phyloP scores from a whole-genome alignment of 495 filamentous ascomycete species.

The Jackrogersella multiformis region DNA sequence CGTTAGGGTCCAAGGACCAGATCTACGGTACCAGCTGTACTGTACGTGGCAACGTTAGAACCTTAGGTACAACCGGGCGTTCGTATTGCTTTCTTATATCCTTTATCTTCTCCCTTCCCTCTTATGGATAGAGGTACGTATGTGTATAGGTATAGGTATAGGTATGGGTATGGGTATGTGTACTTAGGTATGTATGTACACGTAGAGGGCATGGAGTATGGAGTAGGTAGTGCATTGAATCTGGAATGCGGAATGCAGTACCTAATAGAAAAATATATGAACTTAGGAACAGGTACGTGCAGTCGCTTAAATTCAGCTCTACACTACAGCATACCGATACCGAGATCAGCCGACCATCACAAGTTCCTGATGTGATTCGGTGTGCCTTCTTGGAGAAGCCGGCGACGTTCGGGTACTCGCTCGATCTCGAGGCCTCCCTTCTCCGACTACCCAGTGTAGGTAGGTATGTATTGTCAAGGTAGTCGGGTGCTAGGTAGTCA shows the following conservation, averaged over 20 bases:
- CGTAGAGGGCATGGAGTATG: slow-evolving; percentile 2
- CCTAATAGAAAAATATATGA: background rate
- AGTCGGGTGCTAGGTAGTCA: background rate
- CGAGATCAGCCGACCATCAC: slow-evolving; percentile 43
- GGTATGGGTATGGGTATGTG: background rate
- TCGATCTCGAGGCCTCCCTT: slow-evolving; percentile 29
- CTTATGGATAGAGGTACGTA: background rate
- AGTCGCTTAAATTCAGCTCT: slow-evolving; percentile 38
- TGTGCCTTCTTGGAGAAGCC: slow-evolving; percentile 35
- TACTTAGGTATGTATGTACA: slow-evolving; percentile 10
- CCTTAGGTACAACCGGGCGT: slow-evolving; percentile 7
- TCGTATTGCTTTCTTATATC: background rate
- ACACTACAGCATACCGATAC: slow-evolving; percentile 30
- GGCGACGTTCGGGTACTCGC: slow-evolving; percentile 34
- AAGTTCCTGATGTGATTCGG: slow-evolving; percentile 42
- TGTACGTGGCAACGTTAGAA: slow-evolving; percentile 36
- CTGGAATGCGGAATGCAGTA: background rate
- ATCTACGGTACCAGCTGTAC: slow-evolving; percentile 37
- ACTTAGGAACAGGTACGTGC: background rate
- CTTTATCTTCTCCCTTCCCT: background rate
- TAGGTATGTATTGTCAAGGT: background rate
- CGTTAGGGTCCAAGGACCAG: slow-evolving; percentile 32
- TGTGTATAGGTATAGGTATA: background rate
- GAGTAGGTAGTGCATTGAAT: background rate
- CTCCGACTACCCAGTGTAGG: slow-evolving; percentile 1